A percentile compares a stretch with the other conserved stretches of the same genome.
Conservation (phyloP, 345 rosid genomes). For the Lepidium aucheri region DNA sequence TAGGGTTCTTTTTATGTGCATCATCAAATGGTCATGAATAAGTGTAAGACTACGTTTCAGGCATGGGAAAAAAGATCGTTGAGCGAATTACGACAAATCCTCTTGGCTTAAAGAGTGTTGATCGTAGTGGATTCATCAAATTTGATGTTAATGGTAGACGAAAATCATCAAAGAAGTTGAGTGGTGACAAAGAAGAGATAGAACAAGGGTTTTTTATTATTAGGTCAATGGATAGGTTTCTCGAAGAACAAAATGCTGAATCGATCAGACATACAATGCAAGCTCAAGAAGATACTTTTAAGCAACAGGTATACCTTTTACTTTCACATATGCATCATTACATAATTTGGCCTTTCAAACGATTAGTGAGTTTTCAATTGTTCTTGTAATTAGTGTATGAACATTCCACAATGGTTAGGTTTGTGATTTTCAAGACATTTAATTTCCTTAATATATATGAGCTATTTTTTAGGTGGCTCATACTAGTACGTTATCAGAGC, state of each 20-base stretch:
- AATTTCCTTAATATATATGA: no score
- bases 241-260: constrained; percentile 40
- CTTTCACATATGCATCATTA: not conserved
- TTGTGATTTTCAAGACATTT: no score
- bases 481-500: no score
- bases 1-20: not conserved
- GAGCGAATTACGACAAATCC: constrained; percentile 31
- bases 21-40: constrained; percentile 3
- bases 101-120: constrained; percentile 25
- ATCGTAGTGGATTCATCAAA: constrained; percentile 19
- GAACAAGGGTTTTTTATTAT: constrained; percentile 13
- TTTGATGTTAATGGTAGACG: constrained; percentile 40
- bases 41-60: constrained; percentile 36
- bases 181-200: constrained; percentile 1
- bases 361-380: not conserved
- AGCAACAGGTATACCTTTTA: constrained; percentile 49
- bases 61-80: constrained; percentile 70
- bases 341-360: not conserved
- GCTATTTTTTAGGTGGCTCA: no score
- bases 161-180: constrained; percentile 23
- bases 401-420: no score
- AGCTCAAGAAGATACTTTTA: constrained; percentile 66
- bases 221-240: constrained; percentile 40
- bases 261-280: constrained; percentile 71
- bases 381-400: no score